Base-by-base conservation (phyloP, 1,139 yeast genomes). In the Candida sanyaensis region DNA sequence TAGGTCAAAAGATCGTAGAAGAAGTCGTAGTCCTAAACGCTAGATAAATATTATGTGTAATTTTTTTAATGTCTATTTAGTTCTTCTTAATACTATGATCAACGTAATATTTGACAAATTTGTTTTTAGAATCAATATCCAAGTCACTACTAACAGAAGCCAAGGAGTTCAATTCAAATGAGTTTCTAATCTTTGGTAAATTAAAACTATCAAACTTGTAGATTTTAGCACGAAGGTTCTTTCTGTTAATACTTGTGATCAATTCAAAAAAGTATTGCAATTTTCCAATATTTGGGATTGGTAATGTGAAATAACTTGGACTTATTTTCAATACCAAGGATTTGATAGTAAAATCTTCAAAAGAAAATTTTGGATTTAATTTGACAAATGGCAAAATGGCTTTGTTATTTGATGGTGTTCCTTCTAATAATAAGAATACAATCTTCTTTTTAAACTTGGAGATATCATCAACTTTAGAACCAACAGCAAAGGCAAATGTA, bases 321-420 rank as follows among this genome's bases (percentile, higher is more conserved):
- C 63, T 61, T 28, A 75, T 52, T 52, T 75, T 78, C 45, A 81
- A 54, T 28, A 77, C 72, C 33, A 81, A 50, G 0, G 81, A 68
- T 54, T 76, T 80, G 44, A 78, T 57, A 23, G 60, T 62, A 53
- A 65, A 64, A 0, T 51, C 48, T n/a, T 55, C 56, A 36, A 63
- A 50, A 5, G 54, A 45, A 44, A 57, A 61, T 23, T 54, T 52
- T 9, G 59, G 39, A 36, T 53, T 52, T 45, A 58, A 50, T 11
- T 46, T 43, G 6, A 59, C 56, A 52, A 81, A 80, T 12, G 85
- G 84, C 47, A 83, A 66, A 0, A 83, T 60, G 0, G 84, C 75
- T 54, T 79, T 80, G 48, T 86, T 86, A 59, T 86, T 86, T 1
- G 89, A 79, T 0, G 89, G 73, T 0, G 91, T 84, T 0, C 91